phyloP scores from a whole-genome alignment of 2,329 filamentous ascomycete genomes.

The Beauveria caledonica region DNA sequence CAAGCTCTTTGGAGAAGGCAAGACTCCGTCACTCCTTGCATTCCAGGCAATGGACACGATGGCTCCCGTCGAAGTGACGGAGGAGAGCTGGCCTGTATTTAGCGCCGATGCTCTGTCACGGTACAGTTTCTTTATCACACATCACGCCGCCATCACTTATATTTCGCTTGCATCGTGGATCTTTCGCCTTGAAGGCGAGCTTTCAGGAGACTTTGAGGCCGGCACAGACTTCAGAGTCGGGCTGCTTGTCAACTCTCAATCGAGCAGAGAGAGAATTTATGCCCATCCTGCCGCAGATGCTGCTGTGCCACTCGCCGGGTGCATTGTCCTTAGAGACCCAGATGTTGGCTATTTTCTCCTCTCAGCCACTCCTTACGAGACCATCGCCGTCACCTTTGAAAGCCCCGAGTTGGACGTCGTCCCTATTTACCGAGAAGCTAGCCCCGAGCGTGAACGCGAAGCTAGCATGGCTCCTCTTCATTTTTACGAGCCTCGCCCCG shows the following conservation, averaged over 20 bases:
- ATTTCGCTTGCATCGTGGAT: constrained; percentile 56
- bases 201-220: constrained; percentile 45
- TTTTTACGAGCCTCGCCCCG: constrained; percentile 55
- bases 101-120: constrained; percentile 52
- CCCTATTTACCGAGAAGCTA: constrained; percentile 33
- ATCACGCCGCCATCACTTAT: constrained; percentile 51
- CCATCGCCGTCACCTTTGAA: constrained; percentile 52
- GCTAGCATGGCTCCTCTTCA: constrained; percentile 37
- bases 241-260: constrained; percentile 50
- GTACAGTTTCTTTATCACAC: constrained; percentile 56
- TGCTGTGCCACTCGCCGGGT: constrained; percentile 43
- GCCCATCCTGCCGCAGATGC: constrained; percentile 41
- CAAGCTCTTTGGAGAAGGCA: constrained; percentile 29
- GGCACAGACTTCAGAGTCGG: constrained; percentile 55
- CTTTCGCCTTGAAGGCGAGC: constrained; percentile 54
- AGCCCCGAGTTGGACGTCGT: constrained; percentile 43
- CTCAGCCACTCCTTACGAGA: constrained; percentile 49
- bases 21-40: constrained; percentile 44
- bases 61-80: constrained; percentile 43
- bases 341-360: constrained; percentile 57
- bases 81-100: constrained; percentile 55
- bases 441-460: constrained; percentile 33
- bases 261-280: constrained; percentile 49
- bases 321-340: constrained; percentile 47
- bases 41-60: constrained; percentile 57